phyloP scores from a whole-genome alignment of 192 early-diverging fungal species.

The Linnemannia schmuckeri region DNA sequence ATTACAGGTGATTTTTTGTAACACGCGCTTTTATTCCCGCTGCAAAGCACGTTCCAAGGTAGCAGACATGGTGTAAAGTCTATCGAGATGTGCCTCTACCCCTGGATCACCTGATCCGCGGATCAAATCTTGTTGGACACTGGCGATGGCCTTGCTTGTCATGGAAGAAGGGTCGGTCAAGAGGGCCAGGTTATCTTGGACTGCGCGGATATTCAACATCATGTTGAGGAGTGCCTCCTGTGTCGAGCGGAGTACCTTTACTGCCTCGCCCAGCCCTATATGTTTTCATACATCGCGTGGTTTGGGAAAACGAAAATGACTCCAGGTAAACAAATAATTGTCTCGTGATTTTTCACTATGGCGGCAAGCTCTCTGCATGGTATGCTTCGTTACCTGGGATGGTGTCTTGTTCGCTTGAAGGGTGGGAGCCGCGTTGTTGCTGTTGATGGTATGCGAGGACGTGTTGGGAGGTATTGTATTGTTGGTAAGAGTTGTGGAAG shows the following conservation, averaged over 20 bases:
- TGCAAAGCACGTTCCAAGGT: constrained; percentile 7
- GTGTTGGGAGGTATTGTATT: neutral
- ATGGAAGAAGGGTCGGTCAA: neutral
- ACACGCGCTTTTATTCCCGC: neutral
- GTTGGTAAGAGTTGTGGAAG: neutral
- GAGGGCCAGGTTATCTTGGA: neutral
- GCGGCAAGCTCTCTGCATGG: neutral
- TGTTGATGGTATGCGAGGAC: neutral
- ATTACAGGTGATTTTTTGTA: neutral
- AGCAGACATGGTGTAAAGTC: constrained; percentile 5
- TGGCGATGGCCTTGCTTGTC: neutral
- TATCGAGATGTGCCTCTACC: neutral
- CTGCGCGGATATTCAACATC: neutral
- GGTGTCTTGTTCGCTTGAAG: neutral
- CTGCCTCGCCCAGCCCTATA: constrained; percentile 5
- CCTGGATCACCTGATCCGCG: constrained; percentile 1
- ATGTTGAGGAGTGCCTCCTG: neutral
- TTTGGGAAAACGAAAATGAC: neutral
- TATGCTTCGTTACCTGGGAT: neutral
- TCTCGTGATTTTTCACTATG: neutral
- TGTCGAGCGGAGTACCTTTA: neutral
- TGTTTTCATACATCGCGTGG: neutral
- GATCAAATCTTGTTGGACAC: constrained; percentile 1
- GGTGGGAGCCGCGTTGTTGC: neutral
- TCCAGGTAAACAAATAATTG: neutral